phyloP scores from a whole-genome alignment of 371 early-diverging fungal genomes.

The Mycotypha africana region DNA sequence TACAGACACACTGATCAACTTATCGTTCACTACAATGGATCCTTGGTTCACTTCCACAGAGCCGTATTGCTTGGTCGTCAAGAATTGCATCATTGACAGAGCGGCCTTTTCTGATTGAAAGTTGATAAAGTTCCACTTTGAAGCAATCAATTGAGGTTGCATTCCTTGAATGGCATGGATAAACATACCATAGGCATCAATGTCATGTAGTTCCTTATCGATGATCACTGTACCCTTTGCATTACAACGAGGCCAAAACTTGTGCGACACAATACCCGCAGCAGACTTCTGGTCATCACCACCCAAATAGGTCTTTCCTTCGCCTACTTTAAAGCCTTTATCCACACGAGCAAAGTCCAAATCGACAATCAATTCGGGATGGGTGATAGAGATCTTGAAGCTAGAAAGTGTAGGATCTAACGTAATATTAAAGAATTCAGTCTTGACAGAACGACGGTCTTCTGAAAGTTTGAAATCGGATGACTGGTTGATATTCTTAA shows the following conservation, averaged over 20 bases:
- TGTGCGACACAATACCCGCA: slow-evolving; percentile 64
- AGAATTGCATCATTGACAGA: slow-evolving; percentile 77
- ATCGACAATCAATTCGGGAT: slow-evolving; percentile 58
- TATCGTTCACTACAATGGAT: slow-evolving; percentile 60
- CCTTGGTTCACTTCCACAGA: slow-evolving; percentile 70
- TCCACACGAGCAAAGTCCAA: slow-evolving; percentile 63
- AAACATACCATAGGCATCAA: slow-evolving; percentile 72
- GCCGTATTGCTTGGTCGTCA: slow-evolving; percentile 73
- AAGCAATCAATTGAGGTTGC: slow-evolving; percentile 83
- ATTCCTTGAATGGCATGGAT: slow-evolving; percentile 82
- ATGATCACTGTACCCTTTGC: slow-evolving; percentile 71
- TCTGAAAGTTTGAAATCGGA: slow-evolving; percentile 57
- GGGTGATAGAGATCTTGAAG: slow-evolving; percentile 53
- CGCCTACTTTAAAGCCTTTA: slow-evolving; percentile 77
- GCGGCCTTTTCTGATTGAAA: slow-evolving; percentile 59
- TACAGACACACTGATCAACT: slow-evolving; percentile 67
- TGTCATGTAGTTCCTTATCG: slow-evolving; percentile 57
- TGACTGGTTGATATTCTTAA: slow-evolving; percentile 67
- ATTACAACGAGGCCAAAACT: slow-evolving; percentile 77
- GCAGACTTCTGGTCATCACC: slow-evolving; percentile 41
- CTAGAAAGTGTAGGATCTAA: slow-evolving; percentile 44
- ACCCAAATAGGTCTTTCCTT: slow-evolving; percentile 70
- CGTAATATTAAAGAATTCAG: slow-evolving; percentile 63
- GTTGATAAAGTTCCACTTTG: slow-evolving; percentile 79
- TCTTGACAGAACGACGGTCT: slow-evolving; percentile 68